Conservation (phyloP, 306 rosid genomes). For the Macrotyloma uniflorum region DNA sequence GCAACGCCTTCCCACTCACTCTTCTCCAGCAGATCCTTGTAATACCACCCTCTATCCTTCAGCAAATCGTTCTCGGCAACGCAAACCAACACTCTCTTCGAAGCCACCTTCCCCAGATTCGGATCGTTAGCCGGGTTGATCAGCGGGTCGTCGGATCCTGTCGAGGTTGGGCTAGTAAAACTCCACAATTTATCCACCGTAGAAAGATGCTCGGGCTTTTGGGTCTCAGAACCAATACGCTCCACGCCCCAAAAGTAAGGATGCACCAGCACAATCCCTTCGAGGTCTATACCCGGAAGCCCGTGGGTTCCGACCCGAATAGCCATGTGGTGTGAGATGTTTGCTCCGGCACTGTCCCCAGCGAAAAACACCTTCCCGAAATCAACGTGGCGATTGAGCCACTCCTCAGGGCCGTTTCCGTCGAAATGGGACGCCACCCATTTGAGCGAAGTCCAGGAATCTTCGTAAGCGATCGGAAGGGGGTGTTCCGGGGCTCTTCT, state of each 20-base stretch:
- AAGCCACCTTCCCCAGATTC: conserved; percentile 51
- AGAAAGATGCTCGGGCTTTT: neutral
- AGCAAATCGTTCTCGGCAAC: conserved; percentile 69
- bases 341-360: conserved; percentile 85
- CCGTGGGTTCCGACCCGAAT: conserved; percentile 54
- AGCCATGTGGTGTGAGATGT: conserved; percentile 58
- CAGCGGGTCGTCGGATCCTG: conserved; percentile 61
- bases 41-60: conserved; percentile 55
- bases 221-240: conserved; percentile 29
- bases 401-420: conserved; percentile 58
- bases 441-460: conserved; percentile 61
- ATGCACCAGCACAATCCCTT: conserved; percentile 62
- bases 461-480: conserved; percentile 58
- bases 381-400: conserved; percentile 61
- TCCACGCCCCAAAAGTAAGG: conserved; percentile 74
- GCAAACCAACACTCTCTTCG: conserved; percentile 57
- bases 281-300: conserved; percentile 40
- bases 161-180: conserved; percentile 43
- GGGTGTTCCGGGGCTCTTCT: conserved; percentile 77
- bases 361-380: conserved; percentile 49
- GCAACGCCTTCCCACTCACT: conserved; percentile 58
- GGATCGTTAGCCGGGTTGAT: conserved; percentile 69
- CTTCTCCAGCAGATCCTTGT: conserved; percentile 52
- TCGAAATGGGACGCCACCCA: conserved; percentile 64
- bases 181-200: conserved; percentile 52